phyloP scores from a whole-genome alignment of 2,329 filamentous ascomycete genomes.

The Talaromyces sp. region DNA sequence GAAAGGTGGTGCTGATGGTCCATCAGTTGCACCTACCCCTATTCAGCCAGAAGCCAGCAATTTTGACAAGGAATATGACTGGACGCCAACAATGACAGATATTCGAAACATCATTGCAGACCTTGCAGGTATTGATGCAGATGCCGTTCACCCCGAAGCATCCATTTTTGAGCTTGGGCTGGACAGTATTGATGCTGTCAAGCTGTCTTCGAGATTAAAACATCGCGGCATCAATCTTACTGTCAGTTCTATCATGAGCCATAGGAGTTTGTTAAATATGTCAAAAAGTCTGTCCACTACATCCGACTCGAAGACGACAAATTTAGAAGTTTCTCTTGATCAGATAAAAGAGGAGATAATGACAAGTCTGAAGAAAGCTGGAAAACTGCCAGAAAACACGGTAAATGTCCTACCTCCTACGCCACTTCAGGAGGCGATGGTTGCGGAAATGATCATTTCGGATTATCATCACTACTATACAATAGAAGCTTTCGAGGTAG shows the following conservation, averaged over 20 bases:
- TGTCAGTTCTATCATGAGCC: constrained; percentile 72
- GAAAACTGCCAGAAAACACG: constrained; percentile 36
- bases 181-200: constrained; percentile 90
- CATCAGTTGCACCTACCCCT: constrained; percentile 13
- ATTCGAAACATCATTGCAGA: constrained; percentile 60
- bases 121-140: constrained; percentile 52
- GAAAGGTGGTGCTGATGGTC: constrained; percentile 4
- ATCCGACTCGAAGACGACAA: constrained; percentile 22
- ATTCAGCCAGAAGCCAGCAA: background rate
- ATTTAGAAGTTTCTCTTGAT: constrained; percentile 12
- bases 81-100: constrained; percentile 49
- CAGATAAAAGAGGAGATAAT: constrained; percentile 29
- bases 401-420: constrained; percentile 68
- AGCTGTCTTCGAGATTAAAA: constrained; percentile 68
- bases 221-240: constrained; percentile 55
- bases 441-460: constrained; percentile 74
- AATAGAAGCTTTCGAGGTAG: constrained; percentile 67
- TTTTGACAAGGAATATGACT: constrained; percentile 45
- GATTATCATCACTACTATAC: constrained; percentile 77
- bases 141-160: constrained; percentile 52
- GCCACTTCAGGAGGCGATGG: constrained; percentile 79
- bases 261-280: constrained; percentile 63
- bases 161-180: constrained; percentile 78
- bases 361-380: constrained; percentile 31
- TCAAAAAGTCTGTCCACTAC: constrained; percentile 19